Evolutionary conservation across 1,139 yeast species (phyloP).

Genomic region (Debaryomycetaceae sp.): DNA sequence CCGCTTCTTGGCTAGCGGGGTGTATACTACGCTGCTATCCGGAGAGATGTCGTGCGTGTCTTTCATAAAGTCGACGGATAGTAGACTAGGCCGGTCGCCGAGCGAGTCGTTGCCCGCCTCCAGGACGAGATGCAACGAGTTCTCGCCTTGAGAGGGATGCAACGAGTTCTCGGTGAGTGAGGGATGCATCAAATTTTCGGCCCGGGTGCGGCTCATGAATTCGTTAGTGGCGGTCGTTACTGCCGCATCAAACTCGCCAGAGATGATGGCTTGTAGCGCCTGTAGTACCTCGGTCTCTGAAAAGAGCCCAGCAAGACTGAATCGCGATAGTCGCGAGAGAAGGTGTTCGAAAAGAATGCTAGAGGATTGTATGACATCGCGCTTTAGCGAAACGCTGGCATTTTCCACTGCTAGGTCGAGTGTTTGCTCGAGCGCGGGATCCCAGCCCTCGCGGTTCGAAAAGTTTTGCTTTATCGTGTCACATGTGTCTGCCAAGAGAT

Average conservation of each 20-base stretch:
- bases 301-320: constrained; percentile 8
- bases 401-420: no score
- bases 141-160: no score
- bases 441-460: constrained; percentile 48
- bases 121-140: no score
- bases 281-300: constrained; percentile 9
- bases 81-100: no score
- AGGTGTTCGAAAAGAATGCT: constrained; percentile 37
- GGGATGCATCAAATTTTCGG: neutral
- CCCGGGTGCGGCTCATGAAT: no score
- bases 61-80: no score
- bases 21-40: neutral
- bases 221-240: neutral
- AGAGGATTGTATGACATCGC: constrained; percentile 44
- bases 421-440: constrained; percentile 28
- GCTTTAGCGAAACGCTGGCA: no score
- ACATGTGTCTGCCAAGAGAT: constrained; percentile 31
- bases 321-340: constrained; percentile 14
- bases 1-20: neutral
- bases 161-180: neutral
- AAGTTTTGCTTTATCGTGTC: constrained; percentile 33
- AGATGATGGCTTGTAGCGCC: constrained; percentile 17
- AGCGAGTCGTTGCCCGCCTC: no score
- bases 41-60: neutral
- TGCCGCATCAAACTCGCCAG: constrained; percentile 28